These are phyloP conservation scores for Vitis vinifera DNA, from an alignment of 164 flowering plant species.

Conservation along the genomic window DNA sequence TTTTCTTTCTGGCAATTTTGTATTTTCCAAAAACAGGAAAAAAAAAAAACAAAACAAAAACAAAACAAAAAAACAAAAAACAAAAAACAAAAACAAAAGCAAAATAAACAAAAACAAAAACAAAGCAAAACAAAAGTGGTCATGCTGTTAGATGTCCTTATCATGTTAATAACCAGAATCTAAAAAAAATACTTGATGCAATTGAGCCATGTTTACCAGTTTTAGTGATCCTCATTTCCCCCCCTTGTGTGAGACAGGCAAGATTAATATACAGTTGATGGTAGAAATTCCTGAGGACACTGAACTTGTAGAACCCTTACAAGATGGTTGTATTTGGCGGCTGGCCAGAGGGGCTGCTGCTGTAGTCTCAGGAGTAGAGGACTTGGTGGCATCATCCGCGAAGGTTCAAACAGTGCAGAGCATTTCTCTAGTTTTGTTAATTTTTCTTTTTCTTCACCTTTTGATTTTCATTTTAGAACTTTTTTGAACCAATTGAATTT, in stretches of 20 bases:
- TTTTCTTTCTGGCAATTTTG: no score
- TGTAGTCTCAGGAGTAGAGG: conserved; percentile 49
- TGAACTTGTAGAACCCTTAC: conserved; percentile 70
- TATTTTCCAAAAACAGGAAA: no score
- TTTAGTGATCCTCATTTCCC: background rate
- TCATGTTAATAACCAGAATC: no score
- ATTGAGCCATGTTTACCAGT: background rate
- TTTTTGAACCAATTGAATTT: background rate
- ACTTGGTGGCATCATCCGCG: conserved; percentile 33
- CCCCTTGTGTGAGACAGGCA: conserved; percentile 45
- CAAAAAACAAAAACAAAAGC: no score
- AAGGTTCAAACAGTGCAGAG: conserved; percentile 41
- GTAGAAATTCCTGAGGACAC: conserved; percentile 61
- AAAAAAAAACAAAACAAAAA: no score
- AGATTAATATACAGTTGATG: conserved; percentile 49
- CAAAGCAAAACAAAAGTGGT: no score
- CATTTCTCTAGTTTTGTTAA: background rate
- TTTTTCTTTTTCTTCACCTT: background rate
- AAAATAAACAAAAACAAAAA: no score
- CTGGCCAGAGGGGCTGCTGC: conserved; percentile 85
- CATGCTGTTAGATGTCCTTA: no score
- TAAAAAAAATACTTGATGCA: no score
- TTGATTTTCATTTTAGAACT: background rate
- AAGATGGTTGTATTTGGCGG: conserved; percentile 83
- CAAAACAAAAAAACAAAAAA: no score